phyloP scores from a whole-genome alignment of 371 early-diverging fungal genomes.

The Rhizopus microsporus region DNA sequence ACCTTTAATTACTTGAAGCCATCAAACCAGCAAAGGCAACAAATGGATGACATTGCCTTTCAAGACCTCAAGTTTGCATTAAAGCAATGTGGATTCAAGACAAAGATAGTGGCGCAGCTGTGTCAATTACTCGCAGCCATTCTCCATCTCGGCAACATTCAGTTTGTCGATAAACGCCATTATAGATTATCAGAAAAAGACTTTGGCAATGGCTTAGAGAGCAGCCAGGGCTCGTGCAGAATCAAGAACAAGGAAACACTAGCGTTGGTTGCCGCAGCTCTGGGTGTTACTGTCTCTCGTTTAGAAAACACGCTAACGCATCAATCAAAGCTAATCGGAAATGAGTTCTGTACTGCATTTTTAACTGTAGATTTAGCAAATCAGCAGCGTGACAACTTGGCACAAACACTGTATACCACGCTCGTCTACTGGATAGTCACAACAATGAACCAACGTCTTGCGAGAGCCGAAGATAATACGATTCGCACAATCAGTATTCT shows the following conservation, averaged over 20 bases:
- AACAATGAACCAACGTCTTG: slow-evolving; percentile 67
- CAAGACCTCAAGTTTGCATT: slow-evolving; percentile 68
- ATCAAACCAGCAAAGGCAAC: slow-evolving; percentile 22
- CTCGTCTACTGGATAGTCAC: slow-evolving; percentile 81
- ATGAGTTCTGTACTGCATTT: slow-evolving; percentile 81
- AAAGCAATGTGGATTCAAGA: slow-evolving; percentile 72
- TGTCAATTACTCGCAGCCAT: slow-evolving; percentile 74
- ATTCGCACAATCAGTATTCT: slow-evolving; percentile 70
- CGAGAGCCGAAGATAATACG: slow-evolving; percentile 1
- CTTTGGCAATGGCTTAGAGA: slow-evolving; percentile 13
- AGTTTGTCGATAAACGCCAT: slow-evolving; percentile 60
- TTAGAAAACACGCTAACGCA: slow-evolving; percentile 69
- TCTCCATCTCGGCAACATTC: slow-evolving; percentile 74
- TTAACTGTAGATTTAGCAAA: slow-evolving; percentile 69
- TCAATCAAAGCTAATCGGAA: slow-evolving; percentile 59
- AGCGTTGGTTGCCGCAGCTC: slow-evolving; percentile 73
- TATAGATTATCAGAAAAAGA: not conserved
- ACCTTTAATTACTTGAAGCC: slow-evolving; percentile 59
- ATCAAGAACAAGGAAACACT: slow-evolving; percentile 71
- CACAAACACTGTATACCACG: slow-evolving; percentile 72
- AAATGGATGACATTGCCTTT: slow-evolving; percentile 40
- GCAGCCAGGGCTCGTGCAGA: slow-evolving; percentile 43
- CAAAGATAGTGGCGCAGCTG: slow-evolving; percentile 66
- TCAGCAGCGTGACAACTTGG: slow-evolving; percentile 70
- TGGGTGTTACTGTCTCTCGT: slow-evolving; percentile 66